Evolutionary conservation across 2,329 filamentous ascomycete genomes (phyloP).

Genomic region (Diaporthe sp.): DNA sequence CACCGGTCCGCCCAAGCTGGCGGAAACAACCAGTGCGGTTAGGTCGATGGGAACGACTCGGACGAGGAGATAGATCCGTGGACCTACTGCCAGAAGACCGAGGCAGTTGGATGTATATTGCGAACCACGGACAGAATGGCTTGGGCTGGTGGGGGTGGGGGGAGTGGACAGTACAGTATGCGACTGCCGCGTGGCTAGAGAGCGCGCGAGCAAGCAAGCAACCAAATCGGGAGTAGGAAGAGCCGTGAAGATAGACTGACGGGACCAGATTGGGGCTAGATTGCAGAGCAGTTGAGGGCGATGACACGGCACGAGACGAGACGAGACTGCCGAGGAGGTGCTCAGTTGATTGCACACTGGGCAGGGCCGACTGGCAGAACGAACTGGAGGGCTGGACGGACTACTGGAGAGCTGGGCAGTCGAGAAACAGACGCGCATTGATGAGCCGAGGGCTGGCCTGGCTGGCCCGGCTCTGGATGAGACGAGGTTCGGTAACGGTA

Average conservation of each 20-base stretch:
- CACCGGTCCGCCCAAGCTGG: conserved; percentile 28
- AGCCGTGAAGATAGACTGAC: conserved; percentile 1
- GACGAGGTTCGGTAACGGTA: conserved; percentile 25
- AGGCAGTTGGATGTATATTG: conserved; percentile 5
- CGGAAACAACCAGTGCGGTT: conserved; percentile 14
- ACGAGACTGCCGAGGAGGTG: conserved; percentile 10
- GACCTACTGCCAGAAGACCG: conserved; percentile 1
- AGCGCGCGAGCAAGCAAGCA: conserved; percentile 12
- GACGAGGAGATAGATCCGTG: background rate
- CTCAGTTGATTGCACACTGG: background rate
- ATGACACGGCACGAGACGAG: conserved; percentile 35
- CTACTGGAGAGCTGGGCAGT: background rate
- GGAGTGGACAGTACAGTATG: background rate
- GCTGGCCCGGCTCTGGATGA: conserved; percentile 11
- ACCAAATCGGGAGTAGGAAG: conserved; percentile 11
- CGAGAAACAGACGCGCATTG: conserved; percentile 27
- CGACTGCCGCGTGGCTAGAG: conserved; percentile 28
- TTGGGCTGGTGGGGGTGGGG: conserved; percentile 5
- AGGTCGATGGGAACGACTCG: conserved; percentile 7
- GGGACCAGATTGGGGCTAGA: conserved; percentile 32
- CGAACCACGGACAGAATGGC: background rate
- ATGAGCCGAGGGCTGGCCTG: conserved; percentile 19
- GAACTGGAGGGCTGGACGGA: background rate
- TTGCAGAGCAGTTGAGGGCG: conserved; percentile 11
- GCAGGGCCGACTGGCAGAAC: background rate